Base-by-base conservation (phyloP, 352 stramenopile species). In the Pythium angustatum region DNA sequence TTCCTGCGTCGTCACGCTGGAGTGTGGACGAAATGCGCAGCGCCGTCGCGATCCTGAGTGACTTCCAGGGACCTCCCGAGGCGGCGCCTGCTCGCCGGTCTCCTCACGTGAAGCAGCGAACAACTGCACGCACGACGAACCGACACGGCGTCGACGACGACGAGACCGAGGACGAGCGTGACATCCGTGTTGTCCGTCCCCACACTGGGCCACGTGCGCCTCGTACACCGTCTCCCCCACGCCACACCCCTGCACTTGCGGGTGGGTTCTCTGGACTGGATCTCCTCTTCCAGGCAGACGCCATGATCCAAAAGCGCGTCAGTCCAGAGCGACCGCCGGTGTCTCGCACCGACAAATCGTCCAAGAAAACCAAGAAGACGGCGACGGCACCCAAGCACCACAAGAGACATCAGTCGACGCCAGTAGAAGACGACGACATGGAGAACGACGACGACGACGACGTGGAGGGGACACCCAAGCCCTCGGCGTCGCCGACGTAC, bases 251-350 rank as follows among this genome's bases (percentile, higher is more conserved):
- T 44, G 3, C 53, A 58, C 24, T 47, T 24, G 41, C 60, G 19
- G 50, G 40, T 19, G 58, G 49, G 11, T 73, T 66, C 69, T 62
- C 65, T 34, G 76, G 72, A 76, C 58, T 91, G 24, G 82, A 91
- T 52, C 64, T 91, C 41, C 71, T 91, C 15, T 77, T 91, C 11
- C 78, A 91, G 69, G 82, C 82, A 11, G 79, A 91, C 53, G 82
- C 77, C n/a, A 77, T 85, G 50, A 89, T 91, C 67, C 75, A 87
- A 62, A 69, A 62, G 24, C 63, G 56, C 41, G 21, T n/a, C 30
- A 70, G 64, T 62, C 56, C 55, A 26, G 57, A 65, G 43, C 44
- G 44, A 2, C 11, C 31, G n/a, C n/a, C n/a, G 15, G 5, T 41
- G 31, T 31, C 59, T 28, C 22, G 27, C 28, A 6, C 26, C 5